A percentile compares a stretch with the other conserved stretches of the same genome.
These are phyloP conservation scores for Alternaria sp. DNA, from an alignment of 2,329 filamentous ascomycete species.

Conservation along the genomic window DNA sequence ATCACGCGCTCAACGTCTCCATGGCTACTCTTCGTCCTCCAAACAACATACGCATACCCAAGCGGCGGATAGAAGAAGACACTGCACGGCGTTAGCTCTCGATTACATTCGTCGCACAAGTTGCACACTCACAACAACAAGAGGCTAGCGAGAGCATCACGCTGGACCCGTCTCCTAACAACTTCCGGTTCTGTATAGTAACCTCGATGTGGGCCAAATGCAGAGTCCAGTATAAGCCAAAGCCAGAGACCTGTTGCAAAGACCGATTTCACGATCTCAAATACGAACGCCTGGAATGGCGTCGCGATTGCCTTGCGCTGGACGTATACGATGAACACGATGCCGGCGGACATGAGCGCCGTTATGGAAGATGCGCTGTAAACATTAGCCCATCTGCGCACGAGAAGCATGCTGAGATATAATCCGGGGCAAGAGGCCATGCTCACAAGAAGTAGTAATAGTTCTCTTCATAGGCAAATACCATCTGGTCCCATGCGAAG, in stretches of 20 bases:
- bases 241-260: slow-evolving; percentile 1
- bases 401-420: too few species aligned
- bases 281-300: not conserved
- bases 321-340: not conserved
- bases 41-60: not conserved
- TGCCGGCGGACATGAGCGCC: not conserved
- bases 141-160: not conserved
- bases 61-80: slow-evolving; percentile 2
- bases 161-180: not conserved
- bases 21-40: not conserved
- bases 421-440: too few species aligned
- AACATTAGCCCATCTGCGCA: not conserved
- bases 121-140: not conserved
- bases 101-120: not conserved
- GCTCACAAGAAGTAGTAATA: not conserved
- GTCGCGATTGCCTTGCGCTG: not conserved
- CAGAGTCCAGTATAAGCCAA: slow-evolving; percentile 1
- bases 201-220: not conserved
- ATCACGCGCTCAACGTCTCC: not conserved
- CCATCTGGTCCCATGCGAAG: not conserved
- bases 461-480: not conserved
- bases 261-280: not conserved
- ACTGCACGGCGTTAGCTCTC: not conserved
- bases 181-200: not conserved
- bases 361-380: not conserved